Evolutionary conservation across 2,329 filamentous ascomycete species (phyloP).

Genomic region (Colletotrichum echinochloae): DNA sequence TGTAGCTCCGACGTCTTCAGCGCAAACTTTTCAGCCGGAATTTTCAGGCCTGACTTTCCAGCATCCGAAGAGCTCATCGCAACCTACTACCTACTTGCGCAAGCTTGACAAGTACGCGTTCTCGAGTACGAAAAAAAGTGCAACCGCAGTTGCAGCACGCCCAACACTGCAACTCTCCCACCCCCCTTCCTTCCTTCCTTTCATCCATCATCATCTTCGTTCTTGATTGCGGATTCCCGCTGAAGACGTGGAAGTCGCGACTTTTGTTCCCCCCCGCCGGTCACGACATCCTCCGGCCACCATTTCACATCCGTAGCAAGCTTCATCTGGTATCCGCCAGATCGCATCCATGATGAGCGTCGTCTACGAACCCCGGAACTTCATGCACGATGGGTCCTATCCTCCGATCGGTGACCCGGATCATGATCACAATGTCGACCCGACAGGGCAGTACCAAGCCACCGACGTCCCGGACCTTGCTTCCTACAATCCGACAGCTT

Average conservation of each 20-base stretch:
- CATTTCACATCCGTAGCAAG: slow-evolving; percentile 7
- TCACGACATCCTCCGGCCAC: slow-evolving; percentile 30
- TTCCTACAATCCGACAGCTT: slow-evolving; percentile 56
- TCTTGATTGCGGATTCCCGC: slow-evolving; percentile 6
- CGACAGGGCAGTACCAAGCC: slow-evolving; percentile 50
- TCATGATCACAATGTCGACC: slow-evolving; percentile 50
- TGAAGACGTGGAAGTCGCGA: slow-evolving; percentile 20
- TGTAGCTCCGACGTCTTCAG: slow-evolving; percentile 14
- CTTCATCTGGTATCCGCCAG: slow-evolving; percentile 42
- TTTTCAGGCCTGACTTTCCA: slow-evolving; percentile 37
- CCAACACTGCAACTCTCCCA: slow-evolving; percentile 6
- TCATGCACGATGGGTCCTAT: slow-evolving; percentile 62
- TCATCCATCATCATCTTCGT: slow-evolving; percentile 2
- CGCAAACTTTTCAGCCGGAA: slow-evolving; percentile 34
- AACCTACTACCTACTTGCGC: too few species aligned
- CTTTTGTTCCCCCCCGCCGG: slow-evolving; percentile 6
- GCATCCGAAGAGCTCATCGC: slow-evolving; percentile 32
- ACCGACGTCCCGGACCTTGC: slow-evolving; percentile 57
- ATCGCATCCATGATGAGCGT: slow-evolving; percentile 58
- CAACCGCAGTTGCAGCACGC: slow-evolving; percentile 21
- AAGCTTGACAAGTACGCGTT: slow-evolving; percentile 32
- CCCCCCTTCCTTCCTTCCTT: slow-evolving; percentile 10
- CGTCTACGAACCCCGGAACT: slow-evolving; percentile 63
- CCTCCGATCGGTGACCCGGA: slow-evolving; percentile 60
- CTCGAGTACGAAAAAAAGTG: slow-evolving; percentile 34